Base-by-base conservation (phyloP, 2,329 filamentous ascomycete species). In the Myriangium duriaei region DNA sequence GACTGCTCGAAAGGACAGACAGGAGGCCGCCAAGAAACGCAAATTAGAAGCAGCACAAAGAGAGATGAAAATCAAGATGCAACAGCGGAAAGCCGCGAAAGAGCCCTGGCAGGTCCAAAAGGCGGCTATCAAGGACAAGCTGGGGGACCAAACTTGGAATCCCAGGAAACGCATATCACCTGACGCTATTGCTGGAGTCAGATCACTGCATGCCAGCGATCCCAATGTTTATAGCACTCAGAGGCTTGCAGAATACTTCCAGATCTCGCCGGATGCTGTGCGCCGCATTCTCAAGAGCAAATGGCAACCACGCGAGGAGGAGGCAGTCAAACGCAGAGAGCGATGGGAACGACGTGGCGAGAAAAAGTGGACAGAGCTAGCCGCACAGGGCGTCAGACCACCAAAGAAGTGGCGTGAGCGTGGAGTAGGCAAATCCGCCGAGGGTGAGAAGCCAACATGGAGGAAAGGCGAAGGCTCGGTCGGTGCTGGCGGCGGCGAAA, bases 111-210 rank as follows among this genome's bases (percentile, higher is more conserved):
- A 74, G 54, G 57, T 73, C 11, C 81, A 95, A 47, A 95, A 94
- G 56, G 64, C 63, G 2, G 80, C 76, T 0, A 60, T 92, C 24
- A 72, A 78, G 49, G 60, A 73, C 43, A 98, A 96, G 53, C 91
- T 95, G 47, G 75, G 75, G 2, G 72, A 79, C 5, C 76, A 62
- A 28, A 63, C 79, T 7, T 98, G 88, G 87, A 69, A 71, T 17
- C 88, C 91, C 18, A 71, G 73, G 34, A 95, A 93, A 59, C 79
- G 79, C 42, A 70, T 98, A 7, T 96, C 91, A 0, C 91, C 91
- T 0, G 88, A 96, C 58, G 85, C 87, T 1, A 67, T 95, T 19
- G 79, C 82, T n/a, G 87, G 86, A 30, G 93, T 98, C 49, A 77
- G 86, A 30, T 79, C 82, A 13, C 67, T 98, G 21, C 76, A 95